Evolutionary conservation across 2,329 filamentous ascomycete species (phyloP), one percentile per base, ranked within the genome.

Genomic region (Geoglossum cookeanum): DNA sequence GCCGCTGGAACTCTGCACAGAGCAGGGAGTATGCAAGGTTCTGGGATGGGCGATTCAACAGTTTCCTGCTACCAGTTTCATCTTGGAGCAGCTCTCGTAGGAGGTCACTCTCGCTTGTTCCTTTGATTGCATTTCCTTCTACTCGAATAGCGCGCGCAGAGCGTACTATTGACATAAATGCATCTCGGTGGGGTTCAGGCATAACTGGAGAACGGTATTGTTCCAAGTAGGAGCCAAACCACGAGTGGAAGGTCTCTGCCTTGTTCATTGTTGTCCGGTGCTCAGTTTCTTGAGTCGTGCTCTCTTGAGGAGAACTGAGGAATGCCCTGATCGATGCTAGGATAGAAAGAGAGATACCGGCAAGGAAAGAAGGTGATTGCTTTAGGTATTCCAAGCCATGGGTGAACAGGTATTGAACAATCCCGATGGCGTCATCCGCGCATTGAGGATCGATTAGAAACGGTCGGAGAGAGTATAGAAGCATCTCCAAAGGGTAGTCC

Each of bases 401-500:
- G 4, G 78, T 73, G 13, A 97, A 74, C 1, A 99, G 76, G 68
- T 94, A 96, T 67, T 88, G 85, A 59, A 86, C 81, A 37, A 98
- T 78, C 0, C 90, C 91, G 49, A 97, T 75, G 1, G 87, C 83
- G 71, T 98, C 92, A 65, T 95, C 87, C 8, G 90, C 86, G 68
- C 91, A 97, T 65, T 94, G 85, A 0, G 83, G 77, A 62, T 97
- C 84, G 1, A 84, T 83, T 4, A 97, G 73, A 62, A 89, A 94
- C 0, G 82, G 81, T 8, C 85, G 78, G 22, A 95, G 74, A 1
- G 85, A 84, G 64, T 89, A 86, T 1, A 98, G 75, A 0, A 94
- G 75, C 86, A 96, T 92, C 68, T 98, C 87, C 13, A 96, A 68
- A 9, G 88, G 86, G 65, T 97, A 97, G 0, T 84, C 85, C 45